Conservation (phyloP, 139 green algal genomes). For the Asterochloris erici region DNA sequence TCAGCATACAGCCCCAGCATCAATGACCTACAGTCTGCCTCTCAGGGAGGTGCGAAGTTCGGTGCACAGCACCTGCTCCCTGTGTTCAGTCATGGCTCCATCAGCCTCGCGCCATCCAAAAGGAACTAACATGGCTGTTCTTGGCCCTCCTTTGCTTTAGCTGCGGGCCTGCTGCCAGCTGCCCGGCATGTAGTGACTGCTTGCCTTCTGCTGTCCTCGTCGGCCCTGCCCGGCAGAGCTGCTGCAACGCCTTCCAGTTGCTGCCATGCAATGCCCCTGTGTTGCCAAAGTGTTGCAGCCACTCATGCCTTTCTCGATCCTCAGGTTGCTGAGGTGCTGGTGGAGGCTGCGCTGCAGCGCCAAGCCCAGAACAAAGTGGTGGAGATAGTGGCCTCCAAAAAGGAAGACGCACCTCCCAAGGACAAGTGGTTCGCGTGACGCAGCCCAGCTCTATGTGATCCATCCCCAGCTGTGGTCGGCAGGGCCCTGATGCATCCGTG, state of each 20-base stretch:
- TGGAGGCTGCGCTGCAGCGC: constrained; percentile 50
- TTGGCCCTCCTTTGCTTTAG: too few relatives aligned
- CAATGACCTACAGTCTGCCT: too few relatives aligned
- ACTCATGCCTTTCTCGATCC: neutral
- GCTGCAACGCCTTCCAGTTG: neutral
- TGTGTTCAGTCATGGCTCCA: too few relatives aligned
- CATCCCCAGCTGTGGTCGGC: too few relatives aligned
- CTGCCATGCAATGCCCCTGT: neutral
- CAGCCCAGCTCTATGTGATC: too few relatives aligned
- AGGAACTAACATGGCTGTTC: too few relatives aligned
- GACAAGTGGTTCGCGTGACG: constrained; percentile 16
- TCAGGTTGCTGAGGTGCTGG: constrained; percentile 62
- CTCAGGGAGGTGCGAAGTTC: too few relatives aligned
- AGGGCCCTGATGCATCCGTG: too few relatives aligned
- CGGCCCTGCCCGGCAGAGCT: too few relatives aligned
- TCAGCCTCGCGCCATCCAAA: too few relatives aligned
- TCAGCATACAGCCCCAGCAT: too few relatives aligned
- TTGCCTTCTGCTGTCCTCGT: neutral
- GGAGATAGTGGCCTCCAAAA: constrained; percentile 54
- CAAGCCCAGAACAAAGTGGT: constrained; percentile 57
- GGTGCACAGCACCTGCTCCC: too few relatives aligned
- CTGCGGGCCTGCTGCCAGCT: neutral
- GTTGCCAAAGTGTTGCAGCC: neutral
- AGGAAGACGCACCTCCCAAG: neutral
- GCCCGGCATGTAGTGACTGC: neutral